Percentiles rank a stretch among this genome's conserved stretches.
These are phyloP conservation scores for Allium cepa DNA, from an alignment of 106 monocot species.

Conservation along the genomic window DNA sequence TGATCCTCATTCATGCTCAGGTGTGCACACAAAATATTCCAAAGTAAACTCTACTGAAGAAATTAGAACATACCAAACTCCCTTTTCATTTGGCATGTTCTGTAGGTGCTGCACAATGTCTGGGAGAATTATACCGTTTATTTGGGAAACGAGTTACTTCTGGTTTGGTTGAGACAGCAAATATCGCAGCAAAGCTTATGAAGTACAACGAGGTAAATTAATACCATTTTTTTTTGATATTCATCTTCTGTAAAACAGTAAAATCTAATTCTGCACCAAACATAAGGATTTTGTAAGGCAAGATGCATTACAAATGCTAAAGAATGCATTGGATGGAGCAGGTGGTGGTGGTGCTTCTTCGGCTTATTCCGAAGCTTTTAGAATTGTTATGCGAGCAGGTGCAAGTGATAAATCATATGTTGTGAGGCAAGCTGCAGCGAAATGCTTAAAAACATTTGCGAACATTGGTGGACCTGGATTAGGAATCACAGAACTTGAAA, in stretches of 20 bases:
- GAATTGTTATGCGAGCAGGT: conserved; percentile 71
- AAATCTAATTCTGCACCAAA: conserved; percentile 8
- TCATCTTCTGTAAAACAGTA: neutral
- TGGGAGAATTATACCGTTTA: conserved; percentile 81
- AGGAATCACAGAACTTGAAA: conserved; percentile 72
- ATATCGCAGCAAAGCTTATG: conserved; percentile 75
- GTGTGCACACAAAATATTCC: conserved; percentile 16
- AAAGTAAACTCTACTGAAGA: neutral
- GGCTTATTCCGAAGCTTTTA: conserved; percentile 85
- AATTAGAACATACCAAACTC: neutral
- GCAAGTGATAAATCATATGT: conserved; percentile 69
- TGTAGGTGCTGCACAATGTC: conserved; percentile 83
- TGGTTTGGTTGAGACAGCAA: conserved; percentile 83
- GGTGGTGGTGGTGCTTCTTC: conserved; percentile 54
- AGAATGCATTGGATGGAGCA: conserved; percentile 87
- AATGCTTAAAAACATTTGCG: conserved; percentile 87
- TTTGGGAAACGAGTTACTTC: conserved; percentile 94
- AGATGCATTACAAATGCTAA: conserved; percentile 90
- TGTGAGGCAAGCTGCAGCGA: conserved; percentile 82
- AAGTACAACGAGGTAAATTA: conserved; percentile 79
- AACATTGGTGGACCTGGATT: conserved; percentile 78
- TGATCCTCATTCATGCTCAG: conserved; percentile 72
- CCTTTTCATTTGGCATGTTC: neutral
- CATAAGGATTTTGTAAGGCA: conserved; percentile 94
- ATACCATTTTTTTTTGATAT: neutral